Base-by-base conservation (phyloP, 768 basidiomycete species). In the Xerocomellus amylosporus region DNA sequence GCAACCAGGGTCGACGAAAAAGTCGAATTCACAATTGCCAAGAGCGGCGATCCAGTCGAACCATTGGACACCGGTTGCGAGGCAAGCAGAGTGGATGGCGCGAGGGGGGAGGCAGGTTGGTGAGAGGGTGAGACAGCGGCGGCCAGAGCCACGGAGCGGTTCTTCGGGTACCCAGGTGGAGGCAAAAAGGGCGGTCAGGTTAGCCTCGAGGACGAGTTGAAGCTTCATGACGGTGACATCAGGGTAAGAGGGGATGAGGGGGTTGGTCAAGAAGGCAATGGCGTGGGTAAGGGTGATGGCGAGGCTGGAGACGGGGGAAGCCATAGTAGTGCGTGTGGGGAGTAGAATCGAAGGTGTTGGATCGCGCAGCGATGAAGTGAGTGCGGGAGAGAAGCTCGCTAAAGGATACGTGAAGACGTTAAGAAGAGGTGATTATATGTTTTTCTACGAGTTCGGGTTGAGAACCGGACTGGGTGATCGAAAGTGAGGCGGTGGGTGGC, bases 1-100 rank as follows among this genome's bases (percentile, higher is more conserved):
- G 67, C 81, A 84, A 56, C 88, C 89, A 58, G 90, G 90, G 68
- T 91, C 87, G 62, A 90, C 80, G 71, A 88, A 86, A 56, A 92
- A 79, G 70, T 91, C 89, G 65, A 91, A 85, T 72, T 87, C 86
- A 53, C 74, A 72, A 59, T 81, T 78, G 12, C 89, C 88, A 43
- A 91, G 80, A 54, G 79, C 74, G 43, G 77, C 61, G 50, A 90
- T 87, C 90, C 90, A 92, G 66, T 88, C 83, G 54, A 84, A 84
- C 90, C 90, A 92, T 63, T 88, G 85, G 31, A 91, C 78, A 54
- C 82, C 82, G 37, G 86, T 76, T 22, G 83, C 75, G 51, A 84
- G 74, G 71, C 89, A 90, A 14, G 88, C 85, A 50, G 81, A 72
- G 73, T 89, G 84, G 63, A 91, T 76, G 61, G 82, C 75, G 38